Evolutionary conservation across 164 flowering plant species (phyloP), one percentile per base, ranked within the genome.

Genomic region (Umbilicus rupestris): DNA sequence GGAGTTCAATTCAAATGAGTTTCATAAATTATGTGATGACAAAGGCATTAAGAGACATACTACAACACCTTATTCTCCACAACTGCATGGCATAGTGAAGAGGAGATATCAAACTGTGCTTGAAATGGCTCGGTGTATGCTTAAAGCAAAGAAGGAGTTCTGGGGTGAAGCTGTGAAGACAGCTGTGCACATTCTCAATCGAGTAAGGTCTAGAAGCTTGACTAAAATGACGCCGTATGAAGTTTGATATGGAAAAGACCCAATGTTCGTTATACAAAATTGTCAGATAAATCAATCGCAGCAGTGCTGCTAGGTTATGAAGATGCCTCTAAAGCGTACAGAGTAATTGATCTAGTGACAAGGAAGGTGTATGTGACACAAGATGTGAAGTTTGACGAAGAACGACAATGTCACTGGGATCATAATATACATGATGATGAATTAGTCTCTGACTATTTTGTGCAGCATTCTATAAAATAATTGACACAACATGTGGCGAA

Each of bases 1-100:
- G 33, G 63, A 63, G 35, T 71, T 71, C 39, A 72, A 57, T 30
- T 72, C 68, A 31, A 45, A 30, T 37, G 71, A 63, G 29, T 64
- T 72, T 57, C 41, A 37, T n/a, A n/a, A 49, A 5, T 70, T 63
- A 22, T 70, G 68, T 50, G 42, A 49, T 62, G 28, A 70, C 39
- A 47, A 45, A 33, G 71, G 60, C 24, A 67, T 67, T n/a, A 67
- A 4, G 41, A 39, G 41, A 39, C 41, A 39, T 9, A 39, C 41
- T 39, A 39, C 41, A 55, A 60, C 52, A 46, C 14, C 60, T 31
- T 69, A 69, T 39, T 63, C 63, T 63, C 72, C 67, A 30, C 67
- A 69, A 50, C 67, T 62, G 28, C 62, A 69, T 15, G 72, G 72
- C 14, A 39, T 69, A 22, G 22, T 63, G n/a, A 45, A 67, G 35